Evolutionary conservation across 169 alveolate species (phyloP).

Genomic region (Besnoitia besnoiti): DNA sequence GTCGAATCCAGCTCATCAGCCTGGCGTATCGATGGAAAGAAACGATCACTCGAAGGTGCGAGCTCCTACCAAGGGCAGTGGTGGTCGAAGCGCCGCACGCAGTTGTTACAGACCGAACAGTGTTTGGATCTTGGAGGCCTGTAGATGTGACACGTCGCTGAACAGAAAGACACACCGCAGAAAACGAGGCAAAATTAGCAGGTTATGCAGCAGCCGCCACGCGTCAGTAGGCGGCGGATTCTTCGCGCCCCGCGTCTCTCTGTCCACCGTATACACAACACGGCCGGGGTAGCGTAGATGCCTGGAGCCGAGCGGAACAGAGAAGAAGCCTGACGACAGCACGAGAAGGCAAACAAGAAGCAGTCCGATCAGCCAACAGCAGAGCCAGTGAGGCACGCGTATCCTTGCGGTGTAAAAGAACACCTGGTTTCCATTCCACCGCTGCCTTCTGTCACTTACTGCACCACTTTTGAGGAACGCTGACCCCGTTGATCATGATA

Average conservation of each 20-base stretch:
- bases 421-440: neutral
- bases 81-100: slow-evolving; percentile 91
- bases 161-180: too few species aligned
- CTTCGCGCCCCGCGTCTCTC: neutral
- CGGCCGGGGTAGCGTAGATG: neutral
- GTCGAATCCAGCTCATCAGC: neutral
- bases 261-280: neutral
- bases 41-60: neutral
- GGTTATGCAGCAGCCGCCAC: neutral
- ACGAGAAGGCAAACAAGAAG: too few species aligned
- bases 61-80: slow-evolving; percentile 90
- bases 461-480: slow-evolving; percentile 29
- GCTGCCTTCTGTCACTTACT: neutral
- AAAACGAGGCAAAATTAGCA: neutral
- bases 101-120: slow-evolving; percentile 88
- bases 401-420: neutral
- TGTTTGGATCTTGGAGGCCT: slow-evolving; percentile 90
- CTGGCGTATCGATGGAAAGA: neutral
- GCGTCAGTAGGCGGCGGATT: neutral
- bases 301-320: neutral
- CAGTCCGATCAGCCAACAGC: too few species aligned
- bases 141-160: slow-evolving; percentile 77
- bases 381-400: neutral
- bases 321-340: neutral
- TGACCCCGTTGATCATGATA: neutral